Base-by-base conservation (phyloP, 805 yeast species). In the Limtongozyma cylindracea region DNA sequence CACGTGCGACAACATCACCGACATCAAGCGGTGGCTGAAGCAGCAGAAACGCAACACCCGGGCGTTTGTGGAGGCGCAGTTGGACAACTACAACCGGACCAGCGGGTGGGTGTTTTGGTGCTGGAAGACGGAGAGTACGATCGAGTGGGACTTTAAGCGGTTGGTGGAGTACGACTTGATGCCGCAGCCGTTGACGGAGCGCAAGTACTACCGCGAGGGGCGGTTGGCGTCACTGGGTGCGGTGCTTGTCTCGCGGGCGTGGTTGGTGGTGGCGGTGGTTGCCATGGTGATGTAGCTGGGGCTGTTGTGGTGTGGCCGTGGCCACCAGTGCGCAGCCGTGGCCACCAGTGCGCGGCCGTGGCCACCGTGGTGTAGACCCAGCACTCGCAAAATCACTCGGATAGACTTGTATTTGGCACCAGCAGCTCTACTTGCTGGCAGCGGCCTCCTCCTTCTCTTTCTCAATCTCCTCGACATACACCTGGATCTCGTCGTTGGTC, bases 61-160 rank as follows among this genome's bases (percentile, higher is more conserved):
- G 43, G 56, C 49, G 33, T 78, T 55, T 39, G 53, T 80, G 22
- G 94, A 82, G 49, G 92, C 93, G 21, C 94, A 82, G 54, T 49
- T 82, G 37, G 93, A 82, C 39, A 77, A 93, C 2, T 48, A 43
- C 24, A 76, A 68, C 34, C 58, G 57, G 33, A 56, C 64, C 26
- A 59, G 54, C 17, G 96, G 96, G 16, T 82, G 94, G 94, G 61
- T 77, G 26, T 71, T 74, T 53, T 82, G 95, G 95, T 63, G 71
- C 42, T 80, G 77, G 71, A 82, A 80, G 55, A 73, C 92, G 13
- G 94, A 82, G 47, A 46, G 45, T 31, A 53, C 76, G 11, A 41
- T 70, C 24, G 94, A 82, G 42, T 82, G 95, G 95, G 92, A 76
- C 45, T 57, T 74, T 49, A 52, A 55, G 34, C 49, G 51, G 30